Base-by-base conservation (phyloP, 805 yeast genomes). In the Saccharomycopsis oosterbeekiorum region DNA sequence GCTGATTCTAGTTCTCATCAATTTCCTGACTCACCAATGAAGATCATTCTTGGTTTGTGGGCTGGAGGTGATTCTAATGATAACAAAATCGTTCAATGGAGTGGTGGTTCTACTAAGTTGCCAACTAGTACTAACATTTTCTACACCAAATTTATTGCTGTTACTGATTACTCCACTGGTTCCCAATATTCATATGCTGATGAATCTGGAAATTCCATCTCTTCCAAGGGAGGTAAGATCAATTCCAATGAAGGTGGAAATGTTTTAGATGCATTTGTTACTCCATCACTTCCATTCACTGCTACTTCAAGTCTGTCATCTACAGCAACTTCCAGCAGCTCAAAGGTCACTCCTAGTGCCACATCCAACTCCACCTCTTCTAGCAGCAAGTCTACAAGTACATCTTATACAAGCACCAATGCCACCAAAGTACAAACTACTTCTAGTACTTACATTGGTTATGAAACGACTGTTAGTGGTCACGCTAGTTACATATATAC, bases 21-120 rank as follows among this genome's bases (percentile, higher is more conserved):
- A 60, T 86, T 76, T 70, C 93, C 93, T 10, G 89, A 85, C 72
- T 74, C 86, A 9, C 93, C 92, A 50, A 84, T 86, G 85, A 73
- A 69, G 64, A 59, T 67, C 2, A 66, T 60, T 42, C 56, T 78
- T 26, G 82, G 82, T 9, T 61, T 76, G 24, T 79, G 83, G 83
- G 79, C 82, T 8, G 83, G 80, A 17, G 83, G 82, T 36, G 78
- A 76, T 60, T 68, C 81, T 29, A 55, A 65, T 57, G 83, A 82
- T 68, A 72, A 76, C 2, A 74, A 68, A 50, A 85, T 89, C 5
- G 81, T 85, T 62, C 79, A 76, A 60, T 85, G 91, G 91, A 88
- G 90, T 2, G 91, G 91, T 54, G 89, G 88, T 15, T 53, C 59
- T 2, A 81, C 87, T 11, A 79, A 83, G 67, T 83, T 76, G 64